Conservation (phyloP, 129 eudicot genomes). For the Centaurea solstitialis region DNA sequence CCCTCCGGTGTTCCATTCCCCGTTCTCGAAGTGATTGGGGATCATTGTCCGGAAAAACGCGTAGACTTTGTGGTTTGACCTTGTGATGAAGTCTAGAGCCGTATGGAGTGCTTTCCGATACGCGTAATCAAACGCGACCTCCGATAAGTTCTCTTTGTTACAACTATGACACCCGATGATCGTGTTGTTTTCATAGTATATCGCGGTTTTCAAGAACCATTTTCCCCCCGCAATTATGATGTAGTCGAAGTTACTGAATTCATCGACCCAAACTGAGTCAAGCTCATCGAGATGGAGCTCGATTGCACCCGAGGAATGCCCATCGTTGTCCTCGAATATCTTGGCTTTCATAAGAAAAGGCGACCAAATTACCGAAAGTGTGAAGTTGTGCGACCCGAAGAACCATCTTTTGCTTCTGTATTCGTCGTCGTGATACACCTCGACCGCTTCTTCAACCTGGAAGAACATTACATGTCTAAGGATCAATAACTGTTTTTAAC, state of each 20-base stretch:
- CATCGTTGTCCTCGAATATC: constrained; percentile 68
- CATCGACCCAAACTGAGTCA: constrained; percentile 56
- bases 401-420: constrained; percentile 66
- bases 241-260: constrained; percentile 54
- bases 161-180: constrained; percentile 70
- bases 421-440: constrained; percentile 70
- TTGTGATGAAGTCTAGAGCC: constrained; percentile 37
- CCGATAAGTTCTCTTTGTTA: constrained; percentile 42
- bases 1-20: constrained; percentile 81
- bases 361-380: constrained; percentile 74
- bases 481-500: not conserved
- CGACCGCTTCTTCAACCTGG: constrained; percentile 63
- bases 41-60: constrained; percentile 59
- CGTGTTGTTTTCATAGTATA: constrained; percentile 67
- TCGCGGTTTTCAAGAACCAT: constrained; percentile 77
- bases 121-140: constrained; percentile 48
- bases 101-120: constrained; percentile 52
- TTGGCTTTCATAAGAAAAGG: constrained; percentile 69
- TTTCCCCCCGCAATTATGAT: constrained; percentile 66
- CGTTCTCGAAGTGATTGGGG: constrained; percentile 87
- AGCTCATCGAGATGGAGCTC: constrained; percentile 67
- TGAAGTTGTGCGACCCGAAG: constrained; percentile 56
- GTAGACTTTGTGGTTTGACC: constrained; percentile 37
- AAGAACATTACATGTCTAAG: not conserved
- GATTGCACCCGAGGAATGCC: constrained; percentile 49